These are phyloP conservation scores for Apiotrichum akiyoshidainum DNA, from an alignment of 1,284 basidiomycete species.

Conservation along the genomic window DNA sequence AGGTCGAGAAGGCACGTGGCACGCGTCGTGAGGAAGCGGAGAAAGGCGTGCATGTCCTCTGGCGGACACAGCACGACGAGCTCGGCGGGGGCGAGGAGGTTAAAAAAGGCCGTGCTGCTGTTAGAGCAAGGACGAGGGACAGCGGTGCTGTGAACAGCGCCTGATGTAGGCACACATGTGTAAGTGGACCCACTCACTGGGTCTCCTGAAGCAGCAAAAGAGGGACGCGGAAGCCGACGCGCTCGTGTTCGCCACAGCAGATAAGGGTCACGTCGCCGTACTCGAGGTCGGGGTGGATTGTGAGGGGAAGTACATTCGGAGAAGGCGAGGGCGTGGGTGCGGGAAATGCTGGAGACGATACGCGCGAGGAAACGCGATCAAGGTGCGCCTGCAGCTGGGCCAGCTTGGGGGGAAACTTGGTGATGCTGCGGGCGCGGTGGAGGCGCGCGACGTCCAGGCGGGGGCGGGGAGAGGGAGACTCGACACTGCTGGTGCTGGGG, in stretches of 20 bases:
- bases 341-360: too few relatives aligned
- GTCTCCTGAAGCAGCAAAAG: neutral
- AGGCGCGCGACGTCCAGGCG: neutral
- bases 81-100: too few relatives aligned
- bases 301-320: neutral
- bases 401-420: neutral
- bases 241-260: neutral
- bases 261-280: neutral
- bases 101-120: too few relatives aligned
- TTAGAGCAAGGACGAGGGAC: neutral
- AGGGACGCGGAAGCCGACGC: neutral
- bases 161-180: too few relatives aligned
- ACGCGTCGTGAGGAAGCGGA: slow-evolving; percentile 1
- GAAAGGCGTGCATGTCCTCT: neutral
- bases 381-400: neutral
- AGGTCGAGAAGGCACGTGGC: neutral
- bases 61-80: too few relatives aligned
- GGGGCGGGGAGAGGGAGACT: too few relatives aligned
- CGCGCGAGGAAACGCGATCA: too few relatives aligned
- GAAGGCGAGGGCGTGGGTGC: too few relatives aligned
- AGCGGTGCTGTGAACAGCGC: too few relatives aligned
- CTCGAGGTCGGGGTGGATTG: neutral
- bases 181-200: neutral
- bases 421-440: too few relatives aligned
- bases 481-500: too few relatives aligned